These are phyloP conservation scores for Botrytis squamosa DNA, from an alignment of 2,329 filamentous ascomycete genomes.

Conservation along the genomic window DNA sequence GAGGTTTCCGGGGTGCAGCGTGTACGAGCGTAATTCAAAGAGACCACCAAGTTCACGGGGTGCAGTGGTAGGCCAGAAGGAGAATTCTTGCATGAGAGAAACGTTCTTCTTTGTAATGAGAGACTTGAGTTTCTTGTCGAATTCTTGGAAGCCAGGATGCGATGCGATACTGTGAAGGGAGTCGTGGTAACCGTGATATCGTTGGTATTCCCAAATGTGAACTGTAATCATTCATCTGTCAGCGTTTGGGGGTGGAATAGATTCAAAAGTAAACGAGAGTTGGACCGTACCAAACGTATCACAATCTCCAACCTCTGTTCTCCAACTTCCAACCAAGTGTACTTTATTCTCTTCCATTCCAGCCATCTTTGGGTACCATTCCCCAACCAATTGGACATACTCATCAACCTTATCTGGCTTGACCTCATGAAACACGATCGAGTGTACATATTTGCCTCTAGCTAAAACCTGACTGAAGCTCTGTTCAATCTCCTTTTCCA, in stretches of 20 bases:
- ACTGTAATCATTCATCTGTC: conserved; percentile 55
- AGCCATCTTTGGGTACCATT: conserved; percentile 91
- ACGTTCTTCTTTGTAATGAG: conserved; percentile 81
- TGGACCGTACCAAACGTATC: conserved; percentile 80
- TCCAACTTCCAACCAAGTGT: conserved; percentile 95
- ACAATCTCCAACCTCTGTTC: conserved; percentile 94
- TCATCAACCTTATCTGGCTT: conserved; percentile 95
- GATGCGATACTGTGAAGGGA: conserved; percentile 81
- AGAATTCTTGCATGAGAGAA: conserved; percentile 98
- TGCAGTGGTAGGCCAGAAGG: conserved; percentile 95
- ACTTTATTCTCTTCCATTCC: conserved; percentile 85
- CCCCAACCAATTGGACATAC: conserved; percentile 84
- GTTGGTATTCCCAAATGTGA: conserved; percentile 99
- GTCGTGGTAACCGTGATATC: conserved; percentile 92
- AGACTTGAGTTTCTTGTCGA: conserved; percentile 80
- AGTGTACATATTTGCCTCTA: conserved; percentile 96
- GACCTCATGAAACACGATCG: conserved; percentile 94
- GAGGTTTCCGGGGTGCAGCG: conserved; percentile 89
- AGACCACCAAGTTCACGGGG: conserved; percentile 87
- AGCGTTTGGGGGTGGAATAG: background rate
- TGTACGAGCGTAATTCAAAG: conserved; percentile 96
- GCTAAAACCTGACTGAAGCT: conserved; percentile 95
- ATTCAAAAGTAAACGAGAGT: background rate
- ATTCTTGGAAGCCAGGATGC: conserved; percentile 80
- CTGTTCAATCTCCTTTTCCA: conserved; percentile 93